phyloP scores from a whole-genome alignment of 2,329 filamentous ascomycete genomes.

The Talaromyces sp. region DNA sequence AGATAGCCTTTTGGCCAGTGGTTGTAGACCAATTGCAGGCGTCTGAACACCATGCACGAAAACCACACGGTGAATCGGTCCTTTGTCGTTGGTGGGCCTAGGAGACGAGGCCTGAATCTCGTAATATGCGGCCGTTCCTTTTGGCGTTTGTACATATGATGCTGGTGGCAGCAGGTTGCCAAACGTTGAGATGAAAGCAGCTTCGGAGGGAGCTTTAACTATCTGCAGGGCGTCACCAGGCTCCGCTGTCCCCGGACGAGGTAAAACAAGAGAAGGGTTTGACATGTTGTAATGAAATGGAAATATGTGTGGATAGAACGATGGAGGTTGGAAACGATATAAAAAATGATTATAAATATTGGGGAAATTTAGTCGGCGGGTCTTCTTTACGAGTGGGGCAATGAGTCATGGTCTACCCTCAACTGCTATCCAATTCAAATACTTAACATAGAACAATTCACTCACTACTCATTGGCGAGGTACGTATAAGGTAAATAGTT shows the following conservation, averaged over 20 bases:
- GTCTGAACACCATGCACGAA: constrained; percentile 4
- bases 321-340: neutral
- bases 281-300: neutral
- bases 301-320: neutral
- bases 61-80: neutral
- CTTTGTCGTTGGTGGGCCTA: neutral
- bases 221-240: neutral
- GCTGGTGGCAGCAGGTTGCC: constrained; percentile 15
- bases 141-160: constrained; percentile 15
- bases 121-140: constrained; percentile 5
- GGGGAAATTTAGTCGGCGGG: neutral
- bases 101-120: neutral
- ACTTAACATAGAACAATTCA: neutral
- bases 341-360: neutral
- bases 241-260: neutral
- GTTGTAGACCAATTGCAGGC: neutral
- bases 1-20: constrained; percentile 23
- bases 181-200: constrained; percentile 17
- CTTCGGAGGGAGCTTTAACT: constrained; percentile 20
- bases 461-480: neutral
- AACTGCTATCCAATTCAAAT: neutral
- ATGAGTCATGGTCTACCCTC: neutral
- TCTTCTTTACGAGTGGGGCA: neutral
- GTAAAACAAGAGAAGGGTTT: neutral
- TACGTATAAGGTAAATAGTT: neutral